Percentiles rank a stretch among this genome's conserved stretches.
Evolutionary conservation across 345 rosid genomes (phyloP).

Genomic region (Gossypium ekmanianum): DNA sequence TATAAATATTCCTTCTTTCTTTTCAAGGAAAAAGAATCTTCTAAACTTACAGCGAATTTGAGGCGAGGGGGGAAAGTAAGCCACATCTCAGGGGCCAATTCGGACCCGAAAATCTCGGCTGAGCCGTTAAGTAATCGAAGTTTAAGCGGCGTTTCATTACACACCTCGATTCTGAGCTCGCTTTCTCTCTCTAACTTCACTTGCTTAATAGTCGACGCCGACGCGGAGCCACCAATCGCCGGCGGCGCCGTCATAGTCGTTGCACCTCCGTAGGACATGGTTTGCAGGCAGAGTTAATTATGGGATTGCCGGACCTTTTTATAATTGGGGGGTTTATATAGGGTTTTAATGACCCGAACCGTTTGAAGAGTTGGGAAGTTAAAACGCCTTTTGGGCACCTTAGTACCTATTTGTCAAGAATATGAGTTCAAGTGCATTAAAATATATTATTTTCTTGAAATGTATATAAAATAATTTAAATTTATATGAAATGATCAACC

Average conservation of each 20-base stretch:
- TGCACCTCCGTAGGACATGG: conserved; percentile 42
- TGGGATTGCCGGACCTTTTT: not conserved
- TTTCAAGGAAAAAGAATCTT: not conserved
- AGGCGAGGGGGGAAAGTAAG: conserved; percentile 79
- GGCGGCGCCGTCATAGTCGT: conserved; percentile 25
- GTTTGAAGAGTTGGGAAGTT: not conserved
- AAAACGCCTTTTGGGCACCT: not conserved
- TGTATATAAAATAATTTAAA: too few species aligned
- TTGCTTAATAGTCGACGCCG: conserved; percentile 48
- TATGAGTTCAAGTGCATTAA: fast-evolving
- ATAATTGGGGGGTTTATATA: not conserved
- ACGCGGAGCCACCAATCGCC: conserved; percentile 25
- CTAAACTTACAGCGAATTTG: conserved; percentile 64
- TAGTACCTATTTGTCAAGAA: not conserved
- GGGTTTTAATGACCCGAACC: not conserved
- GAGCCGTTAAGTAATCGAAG: conserved; percentile 73
- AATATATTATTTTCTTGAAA: too few species aligned
- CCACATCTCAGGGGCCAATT: conserved; percentile 84
- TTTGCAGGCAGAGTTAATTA: not conserved
- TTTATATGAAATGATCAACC: too few species aligned
- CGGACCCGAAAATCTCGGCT: conserved; percentile 89
- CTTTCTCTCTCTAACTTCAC: conserved; percentile 83
- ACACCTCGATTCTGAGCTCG: conserved; percentile 84
- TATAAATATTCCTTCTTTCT: not conserved
- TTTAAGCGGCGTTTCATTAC: conserved; percentile 63